phyloP scores from a whole-genome alignment of 208 protist species.

The Strigomonas galati region DNA sequence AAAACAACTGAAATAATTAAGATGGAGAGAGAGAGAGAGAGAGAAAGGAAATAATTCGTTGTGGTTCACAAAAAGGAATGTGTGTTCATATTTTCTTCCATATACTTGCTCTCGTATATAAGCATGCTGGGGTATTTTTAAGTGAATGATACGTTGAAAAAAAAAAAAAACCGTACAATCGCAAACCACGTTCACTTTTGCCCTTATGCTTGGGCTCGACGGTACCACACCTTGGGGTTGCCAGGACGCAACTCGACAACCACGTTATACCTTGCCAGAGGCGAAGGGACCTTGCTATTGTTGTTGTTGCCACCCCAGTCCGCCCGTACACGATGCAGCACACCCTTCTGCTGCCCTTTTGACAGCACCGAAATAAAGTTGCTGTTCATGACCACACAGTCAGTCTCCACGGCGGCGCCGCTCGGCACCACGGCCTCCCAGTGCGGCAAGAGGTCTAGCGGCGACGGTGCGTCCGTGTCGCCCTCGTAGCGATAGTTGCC shows the following conservation, averaged over 20 bases:
- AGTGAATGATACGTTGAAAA: too few relatives aligned
- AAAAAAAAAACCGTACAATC: not conserved
- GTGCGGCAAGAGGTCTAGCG: slow-evolving; percentile 18
- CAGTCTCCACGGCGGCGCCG: slow-evolving; percentile 6
- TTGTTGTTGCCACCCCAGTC: slow-evolving; percentile 31
- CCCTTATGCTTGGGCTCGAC: not conserved
- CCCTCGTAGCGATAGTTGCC: not conserved
- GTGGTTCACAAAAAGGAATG: too few relatives aligned
- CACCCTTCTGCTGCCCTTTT: slow-evolving; percentile 24
- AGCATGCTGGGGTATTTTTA: not conserved
- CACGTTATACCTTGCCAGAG: slow-evolving; percentile 42
- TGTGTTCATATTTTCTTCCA: too few relatives aligned
- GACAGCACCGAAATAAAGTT: slow-evolving; percentile 47
- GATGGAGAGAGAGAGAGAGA: slow-evolving; percentile 1
- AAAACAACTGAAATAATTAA: not conserved
- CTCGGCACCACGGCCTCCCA: slow-evolving; percentile 18
- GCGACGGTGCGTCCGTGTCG: not conserved
- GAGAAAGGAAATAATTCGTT: not conserved
- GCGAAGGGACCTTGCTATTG: not conserved
- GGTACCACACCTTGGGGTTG: slow-evolving; percentile 29
- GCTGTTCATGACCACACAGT: slow-evolving; percentile 36
- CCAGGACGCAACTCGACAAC: slow-evolving; percentile 69
- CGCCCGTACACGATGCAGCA: slow-evolving; percentile 56
- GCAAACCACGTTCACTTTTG: too few relatives aligned
- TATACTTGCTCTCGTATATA: too few relatives aligned